Evolutionary conservation across 1,284 basidiomycete species (phyloP), one percentile per base, ranked within the genome.

Genomic region (Sporisorium iseilematis-ciliati): DNA sequence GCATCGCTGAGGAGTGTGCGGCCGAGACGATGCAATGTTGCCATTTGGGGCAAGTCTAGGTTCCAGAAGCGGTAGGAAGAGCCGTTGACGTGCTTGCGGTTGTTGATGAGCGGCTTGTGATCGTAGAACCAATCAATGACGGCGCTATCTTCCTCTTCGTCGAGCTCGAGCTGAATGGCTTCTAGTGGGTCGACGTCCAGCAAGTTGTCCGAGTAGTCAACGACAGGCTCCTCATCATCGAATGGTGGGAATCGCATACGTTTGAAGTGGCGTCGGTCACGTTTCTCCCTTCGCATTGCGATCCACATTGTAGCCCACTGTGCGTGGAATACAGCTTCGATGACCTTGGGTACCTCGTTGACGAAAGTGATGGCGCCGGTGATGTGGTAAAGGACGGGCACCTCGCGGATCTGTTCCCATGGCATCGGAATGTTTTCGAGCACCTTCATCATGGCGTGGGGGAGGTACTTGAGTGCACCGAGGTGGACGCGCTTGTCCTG

Each of bases 231-330:
- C 87, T 99, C 97, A 83, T 99, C 97, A 82, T 99, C 97, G 83
- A 99, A 99, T 0, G 97, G 97, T 40, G 97, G 97, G 88, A 99
- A 99, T n/a, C 97, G 91, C 95, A 99, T 99, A 57, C 97, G 93
- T 88, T 99, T 99, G 88, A 99, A 99, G 86, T 99, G 97, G 58
- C 97, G 89, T 84, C 97, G 93, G 86, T 99, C 97, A 66, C 97
- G 91, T 89, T 99, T 99, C 88, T 99, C 97, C 78, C 97, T 89
- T 77, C 97, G 90, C 97, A 99, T 99, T 21, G 97, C 96, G 41
- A 99, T 89, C 97, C 97, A 99, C 97, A 99, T 99, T 4, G 94
- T 93, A 81, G 94, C 95, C 97, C 97, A 99, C 84, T 99, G 97
- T 0, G 97, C 95, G 85, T 99, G 97, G 86, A 97, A 99, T 21